Base-by-base conservation (phyloP, 805 yeast genomes). In the Yamadazyma kitorensis region DNA sequence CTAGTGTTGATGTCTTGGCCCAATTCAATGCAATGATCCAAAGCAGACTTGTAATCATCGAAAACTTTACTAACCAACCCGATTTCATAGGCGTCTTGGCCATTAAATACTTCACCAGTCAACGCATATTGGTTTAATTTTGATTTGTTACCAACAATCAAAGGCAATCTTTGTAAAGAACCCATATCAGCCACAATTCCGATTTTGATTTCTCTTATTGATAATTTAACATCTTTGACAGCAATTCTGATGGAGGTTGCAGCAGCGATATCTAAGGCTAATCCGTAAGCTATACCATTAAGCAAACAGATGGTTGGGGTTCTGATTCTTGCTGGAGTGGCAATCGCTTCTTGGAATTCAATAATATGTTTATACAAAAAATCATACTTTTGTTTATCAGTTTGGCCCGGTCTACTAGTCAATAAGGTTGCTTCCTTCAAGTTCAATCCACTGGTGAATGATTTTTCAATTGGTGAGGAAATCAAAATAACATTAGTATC, bases 111-210 rank as follows among this genome's bases (percentile, higher is more conserved):
- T 17, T 73, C 72, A 6, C 82, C 91, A 0, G 87, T 78, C 43
- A 77, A 67, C 4, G 83, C 77, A 30, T 76, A 57, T 45, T 80
- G 83, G 51, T 70, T 71, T 40, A 81, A 57, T 60, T 75, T 66
- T 4, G 86, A 78, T 11, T 64, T 57, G 52, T 80, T 80, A 27
- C 70, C 70, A 13, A 72, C 70, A 1, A 79, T 37, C 13, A 51
- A 49, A 4, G 86, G 81, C 37, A 82, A 49, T 50, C 91, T 67
- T 57, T 84, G 89, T 38, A 84, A 62, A 1, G 85, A 70, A 4
- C 94, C 94, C 49, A 84, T 81, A 52, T 85, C 93, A 2, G 93
- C 88, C 24, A 85, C 73, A 51, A 85, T 68, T 3, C 91, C 93
- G 34, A 84, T 67, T 41, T 78, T 75, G 40, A 83, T 77, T 57